Percentiles rank a stretch among this genome's conserved stretches.
These are phyloP conservation scores for Phytophthora pinifolia DNA, from an alignment of 352 stramenopile genomes.

Conservation along the genomic window DNA sequence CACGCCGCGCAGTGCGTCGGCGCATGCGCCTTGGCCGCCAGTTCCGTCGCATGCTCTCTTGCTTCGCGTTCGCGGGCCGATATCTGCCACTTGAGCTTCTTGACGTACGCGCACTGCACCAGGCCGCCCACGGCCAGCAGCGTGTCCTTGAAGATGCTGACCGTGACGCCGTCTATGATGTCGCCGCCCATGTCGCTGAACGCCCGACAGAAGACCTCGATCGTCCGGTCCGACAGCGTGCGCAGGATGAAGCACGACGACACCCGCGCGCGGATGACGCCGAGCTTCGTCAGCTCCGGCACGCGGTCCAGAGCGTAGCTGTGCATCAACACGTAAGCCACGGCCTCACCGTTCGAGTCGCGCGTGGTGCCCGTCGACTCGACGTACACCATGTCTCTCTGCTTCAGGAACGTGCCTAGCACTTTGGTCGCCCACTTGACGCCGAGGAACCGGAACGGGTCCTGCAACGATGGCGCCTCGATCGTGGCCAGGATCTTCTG, in stretches of 20 bases:
- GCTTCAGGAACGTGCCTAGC: slow-evolving; percentile 30
- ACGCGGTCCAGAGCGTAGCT: slow-evolving; percentile 39
- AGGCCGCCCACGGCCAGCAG: slow-evolving; percentile 36
- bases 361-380: slow-evolving; percentile 33
- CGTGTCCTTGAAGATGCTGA: slow-evolving; percentile 40
- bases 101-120: slow-evolving; percentile 51
- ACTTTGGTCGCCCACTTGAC: slow-evolving; percentile 40
- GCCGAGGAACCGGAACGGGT: slow-evolving; percentile 46
- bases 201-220: slow-evolving; percentile 52
- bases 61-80: slow-evolving; percentile 24
- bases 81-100: slow-evolving; percentile 68
- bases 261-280: slow-evolving; percentile 35
- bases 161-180: slow-evolving; percentile 33
- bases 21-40: slow-evolving; percentile 14
- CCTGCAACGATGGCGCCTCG: slow-evolving; percentile 21
- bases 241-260: slow-evolving; percentile 51
- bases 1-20: slow-evolving; percentile 30
- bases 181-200: slow-evolving; percentile 49
- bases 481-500: slow-evolving; percentile 38
- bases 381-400: slow-evolving; percentile 41
- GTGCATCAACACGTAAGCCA: slow-evolving; percentile 35
- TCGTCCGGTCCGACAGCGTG: slow-evolving; percentile 23
- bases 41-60: slow-evolving; percentile 17
- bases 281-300: slow-evolving; percentile 31
- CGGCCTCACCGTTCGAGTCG: slow-evolving; percentile 32